Conservation (phyloP, 768 basidiomycete species). For the Pleurotus salmoneostramineus region DNA sequence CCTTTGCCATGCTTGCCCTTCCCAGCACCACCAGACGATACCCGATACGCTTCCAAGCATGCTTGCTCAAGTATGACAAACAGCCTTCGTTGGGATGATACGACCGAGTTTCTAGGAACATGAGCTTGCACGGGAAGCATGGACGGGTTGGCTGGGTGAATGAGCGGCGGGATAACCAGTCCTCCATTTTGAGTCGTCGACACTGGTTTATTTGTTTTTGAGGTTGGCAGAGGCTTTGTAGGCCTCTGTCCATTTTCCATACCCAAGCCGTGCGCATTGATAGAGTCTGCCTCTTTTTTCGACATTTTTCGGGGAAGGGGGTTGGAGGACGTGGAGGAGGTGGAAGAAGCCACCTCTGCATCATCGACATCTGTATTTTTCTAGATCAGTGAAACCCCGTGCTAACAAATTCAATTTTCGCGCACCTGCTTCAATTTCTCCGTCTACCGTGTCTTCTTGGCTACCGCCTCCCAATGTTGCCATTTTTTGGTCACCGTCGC, state of each 20-base stretch:
- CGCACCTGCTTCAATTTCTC: conserved; percentile 25
- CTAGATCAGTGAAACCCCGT: too few relatives aligned
- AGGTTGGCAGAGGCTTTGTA: conserved; percentile 57
- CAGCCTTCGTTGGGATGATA: conserved; percentile 58
- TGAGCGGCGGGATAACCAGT: conserved; percentile 43
- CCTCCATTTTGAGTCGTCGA: conserved; percentile 19
- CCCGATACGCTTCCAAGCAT: conserved; percentile 92
- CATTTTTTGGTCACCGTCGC: conserved; percentile 5
- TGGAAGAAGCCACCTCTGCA: not conserved
- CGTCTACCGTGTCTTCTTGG: not conserved
- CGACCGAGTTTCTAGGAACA: conserved; percentile 55
- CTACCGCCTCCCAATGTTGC: conserved; percentile 16
- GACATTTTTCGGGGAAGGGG: conserved; percentile 13
- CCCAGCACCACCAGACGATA: conserved; percentile 53
- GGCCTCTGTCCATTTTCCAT: conserved; percentile 39
- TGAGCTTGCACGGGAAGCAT: conserved; percentile 84
- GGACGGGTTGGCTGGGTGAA: conserved; percentile 59
- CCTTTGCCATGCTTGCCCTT: conserved; percentile 50
- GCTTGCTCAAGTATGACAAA: conserved; percentile 93
- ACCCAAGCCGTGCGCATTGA: conserved; percentile 11
- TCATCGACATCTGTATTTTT: not conserved
- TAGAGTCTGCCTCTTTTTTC: conserved; percentile 12
- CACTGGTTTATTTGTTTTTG: conserved; percentile 37
- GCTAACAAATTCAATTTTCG: conserved; percentile 19
- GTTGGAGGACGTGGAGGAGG: conserved; percentile 15